A percentile compares a stretch with the other conserved stretches of the same genome.
These are phyloP conservation scores for Cymbopogon citratus DNA, from an alignment of 176 grass and related monocot species.

Conservation along the genomic window DNA sequence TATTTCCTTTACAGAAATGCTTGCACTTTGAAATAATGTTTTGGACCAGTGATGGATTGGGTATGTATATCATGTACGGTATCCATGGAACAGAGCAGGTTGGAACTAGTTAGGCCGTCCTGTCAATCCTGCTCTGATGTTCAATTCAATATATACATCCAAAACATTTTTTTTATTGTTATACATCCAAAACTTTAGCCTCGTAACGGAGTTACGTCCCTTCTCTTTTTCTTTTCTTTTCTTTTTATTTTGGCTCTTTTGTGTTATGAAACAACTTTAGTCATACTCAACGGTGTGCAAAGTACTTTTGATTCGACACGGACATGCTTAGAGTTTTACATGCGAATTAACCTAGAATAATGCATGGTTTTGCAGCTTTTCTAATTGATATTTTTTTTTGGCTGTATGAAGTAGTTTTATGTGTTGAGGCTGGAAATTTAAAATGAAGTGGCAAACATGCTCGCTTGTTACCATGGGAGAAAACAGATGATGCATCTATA, in stretches of 20 bases:
- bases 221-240: not conserved
- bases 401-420: too few relatives aligned
- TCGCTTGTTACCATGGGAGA: too few relatives aligned
- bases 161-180: too few relatives aligned
- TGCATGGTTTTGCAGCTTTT: not conserved
- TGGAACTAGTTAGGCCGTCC: slow-evolving; percentile 23
- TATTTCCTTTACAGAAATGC: not conserved
- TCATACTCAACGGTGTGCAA: not conserved
- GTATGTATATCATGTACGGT: not conserved
- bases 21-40: not conserved
- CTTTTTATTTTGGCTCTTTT: not conserved
- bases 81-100: slow-evolving; percentile 12
- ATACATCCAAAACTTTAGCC: not conserved
- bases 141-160: not conserved
- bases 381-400: not conserved
- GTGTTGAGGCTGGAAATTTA: too few relatives aligned
- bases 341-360: not conserved
- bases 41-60: not conserved
- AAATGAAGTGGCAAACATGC: too few relatives aligned
- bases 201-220: not conserved
- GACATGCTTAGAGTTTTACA: not conserved
- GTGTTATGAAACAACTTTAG: not conserved
- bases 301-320: not conserved
- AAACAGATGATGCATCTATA: too few relatives aligned
- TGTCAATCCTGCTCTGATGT: slow-evolving; percentile 6